Evolutionary conservation across 2,329 filamentous ascomycete species (phyloP), one percentile per base, ranked within the genome.

Genomic region (Colletotrichum chlorophyti): DNA sequence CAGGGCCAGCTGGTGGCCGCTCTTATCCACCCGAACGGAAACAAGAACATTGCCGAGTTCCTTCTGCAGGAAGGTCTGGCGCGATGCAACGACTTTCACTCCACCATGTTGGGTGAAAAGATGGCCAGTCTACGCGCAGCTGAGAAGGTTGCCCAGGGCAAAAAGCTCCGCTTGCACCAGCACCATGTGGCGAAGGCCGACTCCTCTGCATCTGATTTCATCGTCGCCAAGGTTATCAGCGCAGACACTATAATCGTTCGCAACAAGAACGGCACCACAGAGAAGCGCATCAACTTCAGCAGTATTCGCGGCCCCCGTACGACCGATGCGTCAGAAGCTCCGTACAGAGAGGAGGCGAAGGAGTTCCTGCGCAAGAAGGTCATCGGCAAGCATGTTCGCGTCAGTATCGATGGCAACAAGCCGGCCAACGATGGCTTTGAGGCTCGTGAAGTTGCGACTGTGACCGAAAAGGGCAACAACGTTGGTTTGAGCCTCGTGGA

Each of bases 41-140:
- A 93, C 75, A 63, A 58, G 58, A 63, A 63, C 40, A 96, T 99
- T 72, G 92, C 93, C 62, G 91, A 91, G 64, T 96, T 96, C 74
- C 76, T 99, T 38, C 86, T 99, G 40, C 87, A 94, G 67, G 91
- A 93, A 50, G 95, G 95, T 66, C 82, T 98, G 53, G 95, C 94
- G 35, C 86, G 92, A 68, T 98, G 94, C 79, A 93, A 93, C 64
- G 95, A 99, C 74, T 93, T 95, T 76, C 95, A 99, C 78, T 96
- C 94, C 1, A 96, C 93, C 34, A 82, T 97, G 77, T 84, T 99
- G 10, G 95, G 95, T 40, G 79, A 86, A 46, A 91, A 94, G 67
- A 99, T 99, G 95, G 88, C 89, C 37, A 74, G 84, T 57, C 85
- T 98, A 55, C 87, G 95, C 63, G 86, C 91, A 64, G 93, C 95